Evolutionary conservation across 331 rosid species (phyloP).

Genomic region (Quercus lobata): DNA sequence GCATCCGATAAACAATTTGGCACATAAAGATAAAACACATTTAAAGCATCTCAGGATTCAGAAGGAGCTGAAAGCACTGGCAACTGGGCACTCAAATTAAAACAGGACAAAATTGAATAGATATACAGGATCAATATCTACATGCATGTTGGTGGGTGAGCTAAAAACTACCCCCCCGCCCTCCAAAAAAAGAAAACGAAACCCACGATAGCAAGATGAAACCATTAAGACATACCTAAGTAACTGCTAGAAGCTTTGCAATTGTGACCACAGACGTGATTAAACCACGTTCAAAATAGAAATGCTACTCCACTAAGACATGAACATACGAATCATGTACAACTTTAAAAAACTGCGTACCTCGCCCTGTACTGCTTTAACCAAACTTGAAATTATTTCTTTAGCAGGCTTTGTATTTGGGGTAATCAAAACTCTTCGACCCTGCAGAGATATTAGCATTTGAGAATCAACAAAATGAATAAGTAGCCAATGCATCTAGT

Average conservation of each 20-base stretch:
- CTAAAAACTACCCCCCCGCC: too few relatives aligned
- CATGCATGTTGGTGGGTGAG: background rate
- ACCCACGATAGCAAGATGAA: background rate
- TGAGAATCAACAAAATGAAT: slow-evolving; percentile 5
- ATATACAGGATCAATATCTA: background rate
- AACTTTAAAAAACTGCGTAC: slow-evolving; percentile 33
- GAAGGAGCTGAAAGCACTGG: background rate
- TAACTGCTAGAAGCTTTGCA: background rate
- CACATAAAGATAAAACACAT: background rate
- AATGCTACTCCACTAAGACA: background rate
- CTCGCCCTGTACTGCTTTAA: slow-evolving; percentile 77
- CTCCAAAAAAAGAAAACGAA: background rate
- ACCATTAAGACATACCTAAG: background rate
- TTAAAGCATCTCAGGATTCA: background rate
- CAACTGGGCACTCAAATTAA: slow-evolving; percentile 6
- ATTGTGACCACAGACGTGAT: background rate
- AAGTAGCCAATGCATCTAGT: slow-evolving; percentile 17
- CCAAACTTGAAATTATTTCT: slow-evolving; percentile 65
- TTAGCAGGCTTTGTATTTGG: slow-evolving; percentile 82
- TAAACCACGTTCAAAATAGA: background rate
- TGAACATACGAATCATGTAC: slow-evolving; percentile 1
- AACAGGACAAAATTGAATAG: background rate
- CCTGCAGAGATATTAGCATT: slow-evolving; percentile 46
- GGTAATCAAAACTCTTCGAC: slow-evolving; percentile 74
- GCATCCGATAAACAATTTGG: background rate